phyloP scores from a whole-genome alignment of 768 basidiomycete genomes.

The Kwoniella sp. region DNA sequence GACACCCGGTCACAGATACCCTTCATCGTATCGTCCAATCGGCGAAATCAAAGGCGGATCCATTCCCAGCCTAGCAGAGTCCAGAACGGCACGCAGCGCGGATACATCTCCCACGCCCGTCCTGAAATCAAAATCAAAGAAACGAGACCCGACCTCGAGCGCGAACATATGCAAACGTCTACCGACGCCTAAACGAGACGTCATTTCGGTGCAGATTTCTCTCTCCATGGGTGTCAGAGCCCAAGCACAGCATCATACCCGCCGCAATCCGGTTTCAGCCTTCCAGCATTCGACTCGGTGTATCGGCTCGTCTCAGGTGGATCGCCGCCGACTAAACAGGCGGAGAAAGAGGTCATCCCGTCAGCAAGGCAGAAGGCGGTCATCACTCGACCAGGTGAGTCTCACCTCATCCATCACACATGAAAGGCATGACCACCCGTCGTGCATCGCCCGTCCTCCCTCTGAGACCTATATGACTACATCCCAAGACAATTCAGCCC shows the following conservation, averaged over 20 bases:
- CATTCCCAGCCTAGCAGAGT: neutral
- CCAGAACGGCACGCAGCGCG: too few relatives aligned
- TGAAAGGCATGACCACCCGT: neutral
- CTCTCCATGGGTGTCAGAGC: neutral
- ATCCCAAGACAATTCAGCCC: slow-evolving; percentile 1
- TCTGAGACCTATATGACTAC: too few relatives aligned
- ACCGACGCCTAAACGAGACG: too few relatives aligned
- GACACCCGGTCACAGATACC: neutral
- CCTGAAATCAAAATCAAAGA: neutral
- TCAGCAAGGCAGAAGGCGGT: neutral
- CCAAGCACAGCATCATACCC: neutral
- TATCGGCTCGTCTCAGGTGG: neutral
- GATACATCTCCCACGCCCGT: neutral
- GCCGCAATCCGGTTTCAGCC: neutral
- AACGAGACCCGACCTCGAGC: neutral
- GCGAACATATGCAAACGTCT: neutral
- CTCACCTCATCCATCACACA: neutral
- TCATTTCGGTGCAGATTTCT: neutral
- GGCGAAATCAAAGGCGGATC: neutral
- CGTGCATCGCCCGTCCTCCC: too few relatives aligned
- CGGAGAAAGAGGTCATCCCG: neutral
- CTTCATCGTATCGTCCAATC: neutral
- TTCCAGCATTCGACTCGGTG: neutral
- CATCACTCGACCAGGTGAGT: neutral
- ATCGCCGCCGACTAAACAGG: neutral